phyloP scores from a whole-genome alignment of 208 protist species.

The Balamuthia mandrillaris region DNA sequence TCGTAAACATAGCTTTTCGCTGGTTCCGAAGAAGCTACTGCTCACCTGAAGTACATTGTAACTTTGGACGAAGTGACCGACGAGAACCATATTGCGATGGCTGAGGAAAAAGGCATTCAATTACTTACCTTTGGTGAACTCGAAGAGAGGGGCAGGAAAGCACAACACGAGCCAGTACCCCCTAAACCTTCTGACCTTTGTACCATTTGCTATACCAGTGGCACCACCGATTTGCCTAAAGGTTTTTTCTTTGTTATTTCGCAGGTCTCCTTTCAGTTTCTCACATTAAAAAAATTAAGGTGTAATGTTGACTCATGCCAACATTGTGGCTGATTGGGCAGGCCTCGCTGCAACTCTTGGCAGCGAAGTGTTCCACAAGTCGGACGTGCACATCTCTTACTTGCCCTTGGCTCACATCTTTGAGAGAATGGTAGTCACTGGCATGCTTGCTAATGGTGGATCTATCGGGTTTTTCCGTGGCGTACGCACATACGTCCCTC shows the following conservation, averaged over 20 bases:
- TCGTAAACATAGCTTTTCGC: background rate
- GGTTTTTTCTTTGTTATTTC: too few relatives aligned
- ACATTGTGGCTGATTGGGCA: conserved; percentile 42
- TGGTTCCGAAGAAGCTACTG: background rate
- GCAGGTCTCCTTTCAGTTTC: too few relatives aligned
- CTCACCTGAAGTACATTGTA: conserved; percentile 24
- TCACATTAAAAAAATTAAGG: too few relatives aligned
- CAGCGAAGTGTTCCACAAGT: background rate
- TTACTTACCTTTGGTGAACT: conserved; percentile 36
- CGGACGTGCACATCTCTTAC: conserved; percentile 70
- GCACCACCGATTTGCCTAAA: conserved; percentile 71
- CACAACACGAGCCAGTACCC: background rate
- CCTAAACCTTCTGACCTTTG: conserved; percentile 44
- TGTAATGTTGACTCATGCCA: conserved; percentile 61
- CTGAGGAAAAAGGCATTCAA: background rate
- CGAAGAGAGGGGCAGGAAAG: conserved; percentile 9
- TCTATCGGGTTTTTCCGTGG: conserved; percentile 70
- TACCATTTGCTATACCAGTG: conserved; percentile 67
- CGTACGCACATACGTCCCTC: conserved; percentile 33
- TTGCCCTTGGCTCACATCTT: conserved; percentile 81
- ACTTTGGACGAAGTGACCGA: conserved; percentile 15
- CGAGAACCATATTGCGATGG: background rate
- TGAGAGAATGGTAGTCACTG: conserved; percentile 51
- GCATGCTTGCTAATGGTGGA: conserved; percentile 36
- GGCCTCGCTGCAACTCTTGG: background rate